Percentiles rank a stretch among this genome's conserved stretches.
Conservation (phyloP, 2,329 filamentous ascomycete species). For the Scedosporium aurantiacum region DNA sequence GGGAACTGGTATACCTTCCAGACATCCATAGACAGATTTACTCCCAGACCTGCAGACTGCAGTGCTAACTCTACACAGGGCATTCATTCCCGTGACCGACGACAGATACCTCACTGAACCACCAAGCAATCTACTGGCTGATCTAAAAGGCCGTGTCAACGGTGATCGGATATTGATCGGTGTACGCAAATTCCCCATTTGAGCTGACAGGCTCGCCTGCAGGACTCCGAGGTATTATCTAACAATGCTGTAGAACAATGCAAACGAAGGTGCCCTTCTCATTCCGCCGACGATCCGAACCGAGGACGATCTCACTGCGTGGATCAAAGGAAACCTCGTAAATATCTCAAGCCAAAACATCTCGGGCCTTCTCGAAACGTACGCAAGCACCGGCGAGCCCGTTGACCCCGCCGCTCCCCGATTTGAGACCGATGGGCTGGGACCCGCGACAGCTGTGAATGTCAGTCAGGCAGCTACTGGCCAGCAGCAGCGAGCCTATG, state of each 20-base stretch:
- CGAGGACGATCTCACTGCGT: conserved; percentile 19
- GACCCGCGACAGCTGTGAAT: conserved; percentile 34
- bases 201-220: not conserved
- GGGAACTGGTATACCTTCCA: not conserved
- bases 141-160: conserved; percentile 17
- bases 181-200: conserved; percentile 7
- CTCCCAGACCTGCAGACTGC: not conserved
- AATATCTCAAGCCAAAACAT: conserved; percentile 20
- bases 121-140: conserved; percentile 17
- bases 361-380: conserved; percentile 19
- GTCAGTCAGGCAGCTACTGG: conserved; percentile 36
- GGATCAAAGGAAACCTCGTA: conserved; percentile 22
- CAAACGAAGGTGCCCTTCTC: conserved; percentile 26
- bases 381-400: conserved; percentile 14
- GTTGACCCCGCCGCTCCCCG: conserved; percentile 15
- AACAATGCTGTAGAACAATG: conserved; percentile 18
- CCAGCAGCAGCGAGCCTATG: conserved; percentile 39
- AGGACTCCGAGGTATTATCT: not conserved
- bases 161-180: conserved; percentile 21
- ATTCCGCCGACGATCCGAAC: conserved; percentile 22
- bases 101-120: conserved; percentile 19
- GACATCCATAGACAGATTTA: not conserved
- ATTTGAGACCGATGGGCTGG: conserved; percentile 25
- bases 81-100: conserved; percentile 28
- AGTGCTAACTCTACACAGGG: conserved; percentile 19